These are phyloP conservation scores for Mrakia gelida DNA, from an alignment of 768 basidiomycete species.

Conservation along the genomic window DNA sequence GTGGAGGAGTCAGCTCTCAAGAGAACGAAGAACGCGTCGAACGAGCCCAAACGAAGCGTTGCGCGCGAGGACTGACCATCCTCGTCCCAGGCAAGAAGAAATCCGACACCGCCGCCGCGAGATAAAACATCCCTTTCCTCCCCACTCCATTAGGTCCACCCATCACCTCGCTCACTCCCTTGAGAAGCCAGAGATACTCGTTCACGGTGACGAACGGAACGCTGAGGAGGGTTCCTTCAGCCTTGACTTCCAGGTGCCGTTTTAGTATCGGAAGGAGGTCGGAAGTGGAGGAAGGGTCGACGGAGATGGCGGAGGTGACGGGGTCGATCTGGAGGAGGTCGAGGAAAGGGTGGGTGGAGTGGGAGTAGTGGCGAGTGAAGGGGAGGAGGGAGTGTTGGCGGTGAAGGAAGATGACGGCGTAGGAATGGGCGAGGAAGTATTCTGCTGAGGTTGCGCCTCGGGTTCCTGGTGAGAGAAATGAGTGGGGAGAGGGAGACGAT, in stretches of 20 bases:
- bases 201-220: conserved; percentile 90
- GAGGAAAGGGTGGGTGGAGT: conserved; percentile 95
- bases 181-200: conserved; percentile 89
- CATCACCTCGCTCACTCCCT: conserved; percentile 74
- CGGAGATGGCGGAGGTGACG: conserved; percentile 53
- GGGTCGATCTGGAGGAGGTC: conserved; percentile 74
- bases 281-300: conserved; percentile 60
- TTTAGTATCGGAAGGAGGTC: conserved; percentile 68
- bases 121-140: conserved; percentile 80
- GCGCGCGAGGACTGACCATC: conserved; percentile 58
- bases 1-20: background rate
- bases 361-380: conserved; percentile 95
- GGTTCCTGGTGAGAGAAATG: conserved; percentile 59
- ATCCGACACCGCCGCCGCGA: conserved; percentile 96
- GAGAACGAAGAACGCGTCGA: background rate
- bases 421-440: conserved; percentile 82
- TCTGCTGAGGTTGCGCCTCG: conserved; percentile 96
- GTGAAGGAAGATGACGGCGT: conserved; percentile 99
- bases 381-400: conserved; percentile 96
- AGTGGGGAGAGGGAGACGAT: background rate
- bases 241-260: conserved; percentile 74
- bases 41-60: background rate
- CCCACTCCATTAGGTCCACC: conserved; percentile 52
- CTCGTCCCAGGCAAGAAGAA: conserved; percentile 90
- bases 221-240: conserved; percentile 68